Evolutionary conservation across 176 grass and related monocot genomes (phyloP), one percentile per base, ranked within the genome.

Genomic region (Alloteropsis semialata): DNA sequence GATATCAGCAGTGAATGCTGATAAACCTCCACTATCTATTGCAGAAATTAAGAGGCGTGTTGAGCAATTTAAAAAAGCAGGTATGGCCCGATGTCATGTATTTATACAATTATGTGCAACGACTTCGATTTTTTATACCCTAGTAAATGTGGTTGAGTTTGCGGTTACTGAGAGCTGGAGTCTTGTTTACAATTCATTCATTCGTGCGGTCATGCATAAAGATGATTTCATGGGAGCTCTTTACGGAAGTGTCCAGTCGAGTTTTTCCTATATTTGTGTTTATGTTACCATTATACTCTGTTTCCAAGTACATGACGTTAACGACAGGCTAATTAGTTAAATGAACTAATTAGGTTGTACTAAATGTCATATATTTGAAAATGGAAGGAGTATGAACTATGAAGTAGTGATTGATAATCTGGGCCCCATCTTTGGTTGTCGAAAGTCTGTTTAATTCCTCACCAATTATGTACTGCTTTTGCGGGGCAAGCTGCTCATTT

Each of bases 1-100:
- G 87, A 93, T 98, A 88, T 92, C 96, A 95, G 96, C 91, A 59
- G 71, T 98, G 50, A 93, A 98, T 90, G 90, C 96, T 9, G 85
- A 98, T 65, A 98, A 98, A 83, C 96, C 93, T 36, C 85, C 93
- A 84, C 75, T 98, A 67, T 81, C 91, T 83, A 70, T 93, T 34
- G 37, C 77, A 88, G 93, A 98, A 92, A 95, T 98, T 59, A 95
- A 95, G 76, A 75, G 45, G 6, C 82, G 93, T 12, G 89, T 98
- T 45, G 91, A 93, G 66, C 96, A 98, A 88, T 98, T 98, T 77
- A 90, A 79, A 88, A 91, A 81, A 82, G 87, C 89, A 90, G 96
- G 92, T 96, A 73, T 76, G 82, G 44, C 44, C 43, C 30, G 82
- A 14, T 77, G 21, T 46, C 49, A 24, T 84, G 5, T 43, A 29